Conservation (phyloP, 495 filamentous ascomycete genomes). For the Lasiosphaeria ovina region DNA sequence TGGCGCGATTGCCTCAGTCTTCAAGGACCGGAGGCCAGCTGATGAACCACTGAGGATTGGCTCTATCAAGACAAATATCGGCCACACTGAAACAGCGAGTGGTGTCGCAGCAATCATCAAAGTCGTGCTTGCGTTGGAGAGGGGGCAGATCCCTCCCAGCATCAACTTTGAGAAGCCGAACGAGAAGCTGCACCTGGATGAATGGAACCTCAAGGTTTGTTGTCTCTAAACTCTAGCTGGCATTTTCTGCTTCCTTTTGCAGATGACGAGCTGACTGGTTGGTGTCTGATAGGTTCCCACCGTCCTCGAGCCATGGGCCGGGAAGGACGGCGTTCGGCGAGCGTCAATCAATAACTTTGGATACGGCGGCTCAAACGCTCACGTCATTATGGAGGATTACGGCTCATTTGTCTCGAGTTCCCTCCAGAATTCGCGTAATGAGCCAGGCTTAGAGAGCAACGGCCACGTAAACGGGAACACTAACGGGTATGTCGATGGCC, state of each 20-base stretch:
- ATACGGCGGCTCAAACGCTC: constrained; percentile 42
- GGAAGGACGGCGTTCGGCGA: constrained; percentile 11
- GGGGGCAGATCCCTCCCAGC: constrained; percentile 42
- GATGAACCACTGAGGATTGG: constrained; percentile 39
- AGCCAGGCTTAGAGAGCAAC: background rate
- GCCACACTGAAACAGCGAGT: constrained; percentile 52
- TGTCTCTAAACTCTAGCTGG: background rate
- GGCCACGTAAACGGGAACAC: constrained; percentile 6
- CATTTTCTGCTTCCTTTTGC: constrained; percentile 1
- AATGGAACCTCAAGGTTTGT: constrained; percentile 37
- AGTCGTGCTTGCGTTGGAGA: constrained; percentile 51
- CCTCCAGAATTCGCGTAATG: background rate
- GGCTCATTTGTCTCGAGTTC: background rate
- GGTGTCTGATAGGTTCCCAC: constrained; percentile 10
- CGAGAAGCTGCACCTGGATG: constrained; percentile 39
- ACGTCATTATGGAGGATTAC: constrained; percentile 38
- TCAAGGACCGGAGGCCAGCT: constrained; percentile 25
- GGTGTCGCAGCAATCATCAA: constrained; percentile 58
- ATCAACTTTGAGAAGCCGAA: constrained; percentile 41
- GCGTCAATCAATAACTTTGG: constrained; percentile 42
- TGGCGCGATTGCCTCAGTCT: constrained; percentile 48
- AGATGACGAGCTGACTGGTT: background rate
- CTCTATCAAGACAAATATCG: constrained; percentile 48
- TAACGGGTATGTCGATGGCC: constrained; percentile 10
- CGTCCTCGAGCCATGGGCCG: constrained; percentile 11